Percentiles rank a stretch among this genome's conserved stretches.
Evolutionary conservation across 352 stramenopile genomes (phyloP).

Genomic region (Phytophthora palmivora): DNA sequence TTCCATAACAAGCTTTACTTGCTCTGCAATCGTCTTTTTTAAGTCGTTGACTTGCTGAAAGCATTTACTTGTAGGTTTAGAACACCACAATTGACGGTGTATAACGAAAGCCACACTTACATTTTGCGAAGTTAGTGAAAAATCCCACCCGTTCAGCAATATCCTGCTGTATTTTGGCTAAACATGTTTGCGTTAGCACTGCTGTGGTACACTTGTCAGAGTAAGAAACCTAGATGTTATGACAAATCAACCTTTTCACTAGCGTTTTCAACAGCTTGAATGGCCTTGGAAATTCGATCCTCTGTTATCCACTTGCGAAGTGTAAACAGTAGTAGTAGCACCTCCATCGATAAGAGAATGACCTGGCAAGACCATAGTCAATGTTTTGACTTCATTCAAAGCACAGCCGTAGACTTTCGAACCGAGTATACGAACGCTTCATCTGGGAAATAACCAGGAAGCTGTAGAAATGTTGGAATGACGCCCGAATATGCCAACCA

Average conservation of each 20-base stretch:
- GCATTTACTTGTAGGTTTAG: conserved; percentile 1
- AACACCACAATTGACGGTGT: background rate
- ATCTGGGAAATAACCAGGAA: conserved; percentile 60
- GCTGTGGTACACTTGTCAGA: no score
- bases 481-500: conserved; percentile 58
- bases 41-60: conserved; percentile 64
- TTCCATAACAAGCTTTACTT: conserved; percentile 62
- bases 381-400: background rate
- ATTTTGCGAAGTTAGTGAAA: conserved; percentile 49
- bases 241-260: conserved; percentile 43
- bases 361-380: conserved; percentile 31
- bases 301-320: conserved; percentile 78
- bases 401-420: background rate
- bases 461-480: conserved; percentile 58
- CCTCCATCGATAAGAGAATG: conserved; percentile 55
- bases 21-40: conserved; percentile 64
- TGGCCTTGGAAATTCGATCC: conserved; percentile 64
- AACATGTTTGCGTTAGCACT: conserved; percentile 1
- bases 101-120: no score
- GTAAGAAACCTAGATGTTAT: no score
- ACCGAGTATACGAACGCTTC: conserved; percentile 71
- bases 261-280: conserved; percentile 58
- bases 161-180: conserved; percentile 69
- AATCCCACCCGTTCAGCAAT: conserved; percentile 81
- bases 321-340: conserved; percentile 62